Conservation (phyloP, 2,329 filamentous ascomycete genomes). For the Verticillium albo-atrum region DNA sequence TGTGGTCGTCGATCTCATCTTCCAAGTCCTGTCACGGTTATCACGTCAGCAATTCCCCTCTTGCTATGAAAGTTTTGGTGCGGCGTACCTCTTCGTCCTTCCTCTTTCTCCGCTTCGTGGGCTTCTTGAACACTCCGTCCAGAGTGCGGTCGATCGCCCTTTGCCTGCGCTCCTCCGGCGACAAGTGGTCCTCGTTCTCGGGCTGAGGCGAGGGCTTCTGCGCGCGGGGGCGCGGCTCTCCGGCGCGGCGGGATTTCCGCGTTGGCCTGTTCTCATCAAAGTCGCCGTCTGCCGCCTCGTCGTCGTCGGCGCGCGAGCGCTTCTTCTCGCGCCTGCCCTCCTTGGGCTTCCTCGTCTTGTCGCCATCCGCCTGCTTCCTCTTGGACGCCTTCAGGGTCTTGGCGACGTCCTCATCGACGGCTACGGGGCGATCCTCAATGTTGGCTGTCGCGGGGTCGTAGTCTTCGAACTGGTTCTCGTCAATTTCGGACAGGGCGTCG, state of each 20-base stretch:
- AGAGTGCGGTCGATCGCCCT: conserved; percentile 82
- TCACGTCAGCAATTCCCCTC: background rate
- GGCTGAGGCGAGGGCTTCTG: conserved; percentile 47
- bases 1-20: conserved; percentile 83
- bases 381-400: conserved; percentile 61
- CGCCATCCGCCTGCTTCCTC: conserved; percentile 60
- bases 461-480: conserved; percentile 66
- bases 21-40: conserved; percentile 74
- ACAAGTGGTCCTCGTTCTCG: conserved; percentile 72
- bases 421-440: conserved; percentile 59
- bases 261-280: conserved; percentile 19
- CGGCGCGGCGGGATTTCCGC: conserved; percentile 42
- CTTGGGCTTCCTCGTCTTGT: conserved; percentile 67
- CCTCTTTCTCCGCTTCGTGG: conserved; percentile 68
- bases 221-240: conserved; percentile 42
- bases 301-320: conserved; percentile 46
- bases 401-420: conserved; percentile 63
- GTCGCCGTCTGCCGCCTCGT: conserved; percentile 37
- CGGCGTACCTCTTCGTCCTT: conserved; percentile 78
- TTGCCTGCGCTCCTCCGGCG: conserved; percentile 78
- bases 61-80: background rate
- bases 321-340: conserved; percentile 69
- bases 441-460: conserved; percentile 62
- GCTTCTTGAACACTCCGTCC: conserved; percentile 82
- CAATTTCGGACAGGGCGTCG: conserved; percentile 62